Conservation (phyloP, 306 rosid species). For the Malus fusca region DNA sequence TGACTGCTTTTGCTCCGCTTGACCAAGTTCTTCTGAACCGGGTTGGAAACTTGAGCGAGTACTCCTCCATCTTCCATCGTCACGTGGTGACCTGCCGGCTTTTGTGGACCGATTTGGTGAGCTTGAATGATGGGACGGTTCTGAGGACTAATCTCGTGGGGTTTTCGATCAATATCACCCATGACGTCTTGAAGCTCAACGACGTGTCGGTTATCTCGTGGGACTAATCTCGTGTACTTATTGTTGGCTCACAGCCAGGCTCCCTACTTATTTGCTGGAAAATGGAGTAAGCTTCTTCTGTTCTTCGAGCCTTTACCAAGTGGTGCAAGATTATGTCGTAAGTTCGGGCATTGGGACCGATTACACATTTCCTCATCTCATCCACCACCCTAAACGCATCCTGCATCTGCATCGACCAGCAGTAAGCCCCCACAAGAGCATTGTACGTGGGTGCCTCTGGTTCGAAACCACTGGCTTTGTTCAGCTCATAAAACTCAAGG, state of each 20-base stretch:
- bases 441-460: conserved; percentile 66
- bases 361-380: conserved; percentile 53
- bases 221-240: not conserved
- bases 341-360: conserved; percentile 74
- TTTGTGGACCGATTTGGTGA: conserved; percentile 34
- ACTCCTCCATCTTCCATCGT: conserved; percentile 24
- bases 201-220: conserved; percentile 16
- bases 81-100: conserved; percentile 53
- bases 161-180: conserved; percentile 24
- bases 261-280: conserved; percentile 56
- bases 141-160: conserved; percentile 32
- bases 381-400: conserved; percentile 47
- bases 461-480: conserved; percentile 43
- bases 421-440: conserved; percentile 85
- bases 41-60: conserved; percentile 9
- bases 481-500: conserved; percentile 43
- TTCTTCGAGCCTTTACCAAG: conserved; percentile 47
- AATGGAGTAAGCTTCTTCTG: conserved; percentile 49
- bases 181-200: conserved; percentile 26
- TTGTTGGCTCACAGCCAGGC: conserved; percentile 53
- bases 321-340: conserved; percentile 68
- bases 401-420: conserved; percentile 47
- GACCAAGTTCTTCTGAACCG: conserved; percentile 20
- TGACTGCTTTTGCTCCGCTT: conserved; percentile 38
- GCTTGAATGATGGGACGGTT: conserved; percentile 20